Base-by-base conservation (phyloP, 371 early-diverging fungal genomes). In the Rhizomucor miehei region DNA sequence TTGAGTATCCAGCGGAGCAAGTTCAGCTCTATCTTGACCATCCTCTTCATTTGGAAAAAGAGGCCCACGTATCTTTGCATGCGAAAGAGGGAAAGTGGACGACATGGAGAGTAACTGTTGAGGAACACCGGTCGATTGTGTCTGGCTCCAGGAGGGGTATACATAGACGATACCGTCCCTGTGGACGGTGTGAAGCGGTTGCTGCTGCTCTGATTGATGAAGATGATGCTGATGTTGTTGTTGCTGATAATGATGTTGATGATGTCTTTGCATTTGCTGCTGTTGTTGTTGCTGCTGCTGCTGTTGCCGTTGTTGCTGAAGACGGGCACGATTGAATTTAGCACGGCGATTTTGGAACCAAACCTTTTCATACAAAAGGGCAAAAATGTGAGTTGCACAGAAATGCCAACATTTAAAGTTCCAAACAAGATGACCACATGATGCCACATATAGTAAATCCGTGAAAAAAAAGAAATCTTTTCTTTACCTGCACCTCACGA, bases 401-500 rank as follows among this genome's bases (percentile, higher is more conserved):
- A 29, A 29, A 29, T 29, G 29, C 29, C 29, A 29, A 29, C 41
- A 41, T 14, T 41, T 50, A 50, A 37, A 39, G 48, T 52, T 52
- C 51, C 51, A 38, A 40, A 38, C 52, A 59, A 51, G 49, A 49
- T 54, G 47, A 57, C 57, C 54, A 63, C 59, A 53, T 61, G 65
- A 40, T 59, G 63, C 40, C 59, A 52, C 56, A 57, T 46, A 62
- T 60, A 43, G 57, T 57, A 49, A 41, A 57, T 53, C 50, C 61
- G 64, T 51, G 38, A 57, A 48, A 68, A 64, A 17, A 65, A 57
- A 24, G n/a, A n/a, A n/a, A n/a, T n/a, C n/a, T 45, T 49, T 16
- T 53, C 29, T 48, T 54, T 77, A 83, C 85, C 85, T 99, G 97
- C 29, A 99, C 91, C 67, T 91, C 90, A 51, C 98, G 82, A 57